These are phyloP conservation scores for Pseudotsuga menziesii DNA, from an alignment of 75 land plant genomes.

Conservation along the genomic window DNA sequence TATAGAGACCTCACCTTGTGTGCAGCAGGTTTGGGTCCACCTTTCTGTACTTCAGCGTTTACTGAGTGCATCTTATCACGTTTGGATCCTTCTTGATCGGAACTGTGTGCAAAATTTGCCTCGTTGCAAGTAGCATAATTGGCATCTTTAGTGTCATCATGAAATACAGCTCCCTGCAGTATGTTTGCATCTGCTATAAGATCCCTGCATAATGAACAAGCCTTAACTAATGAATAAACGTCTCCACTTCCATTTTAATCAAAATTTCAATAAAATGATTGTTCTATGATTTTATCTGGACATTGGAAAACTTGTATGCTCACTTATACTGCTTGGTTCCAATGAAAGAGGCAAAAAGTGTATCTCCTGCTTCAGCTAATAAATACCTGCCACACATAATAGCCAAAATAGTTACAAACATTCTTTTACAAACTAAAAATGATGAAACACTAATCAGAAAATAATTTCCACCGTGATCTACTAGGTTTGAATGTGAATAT, in stretches of 20 bases:
- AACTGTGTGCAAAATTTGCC: neutral
- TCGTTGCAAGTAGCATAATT: slow-evolving; percentile 19
- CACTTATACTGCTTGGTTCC: slow-evolving; percentile 96
- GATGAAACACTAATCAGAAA: neutral
- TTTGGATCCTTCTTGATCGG: slow-evolving; percentile 17
- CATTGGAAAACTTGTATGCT: slow-evolving; percentile 17
- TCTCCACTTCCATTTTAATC: neutral
- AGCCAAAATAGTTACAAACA: neutral
- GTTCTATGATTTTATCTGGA: neutral
- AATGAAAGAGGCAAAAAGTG: slow-evolving; percentile 91
- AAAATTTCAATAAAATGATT: neutral
- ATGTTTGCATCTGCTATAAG: slow-evolving; percentile 87
- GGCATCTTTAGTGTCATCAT: slow-evolving; percentile 59
- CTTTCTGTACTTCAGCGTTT: slow-evolving; percentile 29
- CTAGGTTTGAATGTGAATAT: neutral
- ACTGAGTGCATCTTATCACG: slow-evolving; percentile 16
- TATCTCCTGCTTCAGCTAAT: slow-evolving; percentile 89
- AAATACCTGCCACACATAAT: slow-evolving; percentile 53
- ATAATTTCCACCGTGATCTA: neutral
- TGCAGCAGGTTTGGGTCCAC: slow-evolving; percentile 79
- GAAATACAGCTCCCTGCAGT: slow-evolving; percentile 85
- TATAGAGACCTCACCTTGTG: slow-evolving; percentile 49
- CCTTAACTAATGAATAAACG: neutral
- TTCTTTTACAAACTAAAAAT: neutral
- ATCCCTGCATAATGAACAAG: slow-evolving; percentile 52